Evolutionary conservation across 192 early-diverging fungal genomes (phyloP), one percentile per base, ranked within the genome.

Genomic region (Rhizoclosmatium globosum): DNA sequence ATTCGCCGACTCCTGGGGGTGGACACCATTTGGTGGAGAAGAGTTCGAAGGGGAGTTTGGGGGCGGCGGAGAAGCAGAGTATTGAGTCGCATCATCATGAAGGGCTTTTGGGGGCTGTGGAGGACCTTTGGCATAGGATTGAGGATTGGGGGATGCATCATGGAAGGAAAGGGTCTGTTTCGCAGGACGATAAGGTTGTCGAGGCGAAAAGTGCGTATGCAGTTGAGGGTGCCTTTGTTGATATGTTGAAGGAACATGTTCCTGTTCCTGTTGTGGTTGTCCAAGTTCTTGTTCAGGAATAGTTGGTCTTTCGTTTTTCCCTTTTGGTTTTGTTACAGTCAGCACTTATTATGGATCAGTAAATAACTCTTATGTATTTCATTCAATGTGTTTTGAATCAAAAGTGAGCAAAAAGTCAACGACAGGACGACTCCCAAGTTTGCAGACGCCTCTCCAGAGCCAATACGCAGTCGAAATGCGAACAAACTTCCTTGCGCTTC

Each of bases 121-220:
- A 17, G 50, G 50, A 53, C 17, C 17, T 53, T 7, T 53, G 50
- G 50, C 6, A 53, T 53, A 17, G 9, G 6, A 17, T 17, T 7
- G 50, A 17, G 50, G 6, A 7, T 53, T 7, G 9, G 50, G 50
- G 50, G 6, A 17, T 53, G 6, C 9, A 17, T 7, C 6, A 17
- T 53, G 50, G 50, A 17, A 53, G 50, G 50, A 53, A 53, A 17
- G 50, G 50, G 50, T 13, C 9, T 53, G 50, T 53, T 53, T 53
- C 50, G 6, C 17, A 7, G 50, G 6, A 53, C 17, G 50, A 17
- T 53, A 17, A 13, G 50, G 17, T 53, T 21, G 47, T 50, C 7
- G 70, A 71, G 47, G 70, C 47, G 47, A 71, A 71, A 50, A 71
- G 70, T 58, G 70, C 70, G 19, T 71, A 71, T 57, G 41, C 56